phyloP scores from a whole-genome alignment of 2,329 filamentous ascomycete genomes.

The Ascochyta lentis region DNA sequence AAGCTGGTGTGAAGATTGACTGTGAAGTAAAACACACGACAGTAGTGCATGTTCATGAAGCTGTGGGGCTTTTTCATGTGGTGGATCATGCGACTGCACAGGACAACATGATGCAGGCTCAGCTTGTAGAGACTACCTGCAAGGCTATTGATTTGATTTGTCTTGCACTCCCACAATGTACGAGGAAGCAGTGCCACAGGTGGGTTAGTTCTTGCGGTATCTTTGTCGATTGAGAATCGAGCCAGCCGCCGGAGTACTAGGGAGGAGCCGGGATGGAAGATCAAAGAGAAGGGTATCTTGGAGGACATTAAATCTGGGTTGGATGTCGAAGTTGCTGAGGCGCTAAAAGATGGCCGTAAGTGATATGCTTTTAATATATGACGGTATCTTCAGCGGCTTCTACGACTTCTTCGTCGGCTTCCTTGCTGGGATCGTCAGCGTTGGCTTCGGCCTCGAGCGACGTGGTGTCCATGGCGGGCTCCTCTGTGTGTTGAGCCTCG shows the following conservation, averaged over 20 bases:
- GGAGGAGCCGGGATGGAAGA: conserved; percentile 50
- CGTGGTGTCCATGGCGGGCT: conserved; percentile 26
- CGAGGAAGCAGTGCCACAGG: conserved; percentile 35
- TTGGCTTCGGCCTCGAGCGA: conserved; percentile 36
- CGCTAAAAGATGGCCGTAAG: background rate
- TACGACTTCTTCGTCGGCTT: conserved; percentile 73
- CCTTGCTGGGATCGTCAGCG: conserved; percentile 48
- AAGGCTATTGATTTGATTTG: conserved; percentile 32
- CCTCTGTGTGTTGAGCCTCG: conserved; percentile 22
- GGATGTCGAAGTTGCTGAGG: conserved; percentile 18
- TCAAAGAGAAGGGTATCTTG: conserved; percentile 41
- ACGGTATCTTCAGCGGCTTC: conserved; percentile 87
- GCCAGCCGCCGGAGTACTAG: conserved; percentile 49
- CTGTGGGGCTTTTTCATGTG: conserved; percentile 39
- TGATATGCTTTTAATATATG: conserved; percentile 70
- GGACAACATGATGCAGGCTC: conserved; percentile 43
- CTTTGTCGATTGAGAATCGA: conserved; percentile 46
- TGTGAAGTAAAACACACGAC: conserved; percentile 33
- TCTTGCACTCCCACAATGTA: conserved; percentile 19
- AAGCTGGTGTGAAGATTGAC: conserved; percentile 33
- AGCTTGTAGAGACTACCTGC: conserved; percentile 41
- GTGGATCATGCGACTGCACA: conserved; percentile 36
- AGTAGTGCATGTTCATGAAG: conserved; percentile 55
- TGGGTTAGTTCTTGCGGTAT: conserved; percentile 44
- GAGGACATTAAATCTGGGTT: conserved; percentile 41